phyloP scores from a whole-genome alignment of 768 basidiomycete species.

The Russula virescens region DNA sequence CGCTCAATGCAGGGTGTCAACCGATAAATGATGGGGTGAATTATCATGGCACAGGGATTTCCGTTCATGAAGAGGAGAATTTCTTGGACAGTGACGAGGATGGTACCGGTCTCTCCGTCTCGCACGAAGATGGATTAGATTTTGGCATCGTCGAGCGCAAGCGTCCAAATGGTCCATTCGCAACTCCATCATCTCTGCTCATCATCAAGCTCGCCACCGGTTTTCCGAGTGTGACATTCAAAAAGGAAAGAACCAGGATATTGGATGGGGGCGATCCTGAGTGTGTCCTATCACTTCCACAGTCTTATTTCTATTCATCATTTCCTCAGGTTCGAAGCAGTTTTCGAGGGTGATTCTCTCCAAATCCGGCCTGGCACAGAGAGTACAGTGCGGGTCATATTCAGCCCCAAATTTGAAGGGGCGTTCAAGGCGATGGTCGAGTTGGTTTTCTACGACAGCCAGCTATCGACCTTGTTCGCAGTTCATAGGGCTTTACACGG shows the following conservation, averaged over 20 bases:
- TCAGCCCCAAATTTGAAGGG: conserved; percentile 16
- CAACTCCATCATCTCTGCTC: conserved; percentile 6
- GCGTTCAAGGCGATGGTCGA: conserved; percentile 11
- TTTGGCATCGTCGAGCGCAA: conserved; percentile 46
- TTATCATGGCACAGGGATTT: not conserved
- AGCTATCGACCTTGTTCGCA: not conserved
- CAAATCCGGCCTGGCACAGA: conserved; percentile 3
- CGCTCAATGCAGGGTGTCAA: not conserved
- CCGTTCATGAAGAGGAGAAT: not conserved
- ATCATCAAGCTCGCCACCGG: conserved; percentile 18
- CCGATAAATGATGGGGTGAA: not conserved
- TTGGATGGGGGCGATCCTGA: conserved; percentile 1
- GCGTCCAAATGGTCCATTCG: conserved; percentile 26
- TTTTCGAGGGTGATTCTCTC: not conserved
- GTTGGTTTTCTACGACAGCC: conserved; percentile 10
- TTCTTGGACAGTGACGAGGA: conserved; percentile 44
- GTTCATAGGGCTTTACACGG: not conserved
- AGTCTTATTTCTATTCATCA: not conserved
- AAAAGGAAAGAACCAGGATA: not conserved
- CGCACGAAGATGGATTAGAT: conserved; percentile 36
- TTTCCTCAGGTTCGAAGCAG: conserved; percentile 4
- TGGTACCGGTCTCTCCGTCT: conserved; percentile 38
- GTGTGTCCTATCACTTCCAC: not conserved
- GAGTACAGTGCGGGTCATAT: conserved; percentile 1
- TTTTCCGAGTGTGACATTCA: conserved; percentile 9